Base-by-base conservation (phyloP, 2,329 filamentous ascomycete genomes). In the Thielaviopsis musarum region DNA sequence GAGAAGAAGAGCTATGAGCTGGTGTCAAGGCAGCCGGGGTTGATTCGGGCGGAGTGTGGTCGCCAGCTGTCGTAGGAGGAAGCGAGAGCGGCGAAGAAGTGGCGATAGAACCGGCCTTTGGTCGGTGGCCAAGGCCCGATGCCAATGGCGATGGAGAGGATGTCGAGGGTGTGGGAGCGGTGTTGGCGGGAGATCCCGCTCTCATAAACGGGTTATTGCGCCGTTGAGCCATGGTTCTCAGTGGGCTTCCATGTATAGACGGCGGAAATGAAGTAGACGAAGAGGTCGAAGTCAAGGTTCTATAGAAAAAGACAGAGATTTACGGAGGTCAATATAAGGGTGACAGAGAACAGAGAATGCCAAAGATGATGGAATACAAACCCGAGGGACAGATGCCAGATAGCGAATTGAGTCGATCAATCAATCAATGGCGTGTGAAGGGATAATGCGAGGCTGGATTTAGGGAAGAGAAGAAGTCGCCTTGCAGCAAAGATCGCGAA, bases 191-290 rank as follows among this genome's bases (percentile, higher is more conserved):
- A 17, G 87, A 85, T 52, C 77, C 74, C 58, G 82, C 82, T 68
- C 88, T 81, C 62, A 79, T 77, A 69, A 95, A 94, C 17, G 88
- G 87, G 72, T 88, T 91, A 69, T 83, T 87, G 67, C 89, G 84
- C 75, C 84, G 87, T 69, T 85, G 80, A 65, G 84, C 45, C 45
- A 49, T 49, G 17, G 45, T 21, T 49, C 13, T 21, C 21, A 49
- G 19, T 49, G 7, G 28, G 15, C 54, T 80, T 70, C 77, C 81
- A 66, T 77, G 74, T 28, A 28, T 54, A 21, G 21, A 28, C 6
- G 21, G 12, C 4, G 45, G 45, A 49, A 21, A 19, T 19, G 21
- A 21, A 34, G 19, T 38, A 38, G 24, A 26, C 51, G 26, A 19
- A 21, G 45, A 49, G 34, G 28, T 26, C 13, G 56, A 54, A 52